A percentile compares a stretch with the other conserved stretches of the same genome.
phyloP scores from a whole-genome alignment of 2,329 filamentous ascomycete genomes.

The Calonectria pseudoreteaudii region DNA sequence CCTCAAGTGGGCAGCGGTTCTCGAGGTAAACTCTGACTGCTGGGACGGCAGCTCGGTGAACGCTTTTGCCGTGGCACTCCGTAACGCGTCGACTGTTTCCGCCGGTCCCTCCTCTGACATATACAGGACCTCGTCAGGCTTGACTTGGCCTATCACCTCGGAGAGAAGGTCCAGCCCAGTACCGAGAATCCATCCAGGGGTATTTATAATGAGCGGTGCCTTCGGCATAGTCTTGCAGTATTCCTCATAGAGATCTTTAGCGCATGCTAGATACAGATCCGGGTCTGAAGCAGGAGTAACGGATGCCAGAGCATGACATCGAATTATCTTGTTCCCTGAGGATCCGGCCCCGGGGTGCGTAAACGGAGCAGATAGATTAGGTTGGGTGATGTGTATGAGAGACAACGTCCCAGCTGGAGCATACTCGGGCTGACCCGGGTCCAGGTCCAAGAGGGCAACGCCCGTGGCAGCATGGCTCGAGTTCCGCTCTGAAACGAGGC shows the following conservation, averaged over 20 bases:
- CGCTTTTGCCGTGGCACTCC: constrained; percentile 54
- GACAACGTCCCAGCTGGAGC: constrained; percentile 77
- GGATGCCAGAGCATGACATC: constrained; percentile 75
- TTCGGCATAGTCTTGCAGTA: constrained; percentile 62
- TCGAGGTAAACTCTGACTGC: constrained; percentile 63
- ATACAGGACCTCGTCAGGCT: constrained; percentile 74
- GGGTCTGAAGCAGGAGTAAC: constrained; percentile 74
- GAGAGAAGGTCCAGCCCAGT: constrained; percentile 75
- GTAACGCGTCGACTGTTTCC: constrained; percentile 67
- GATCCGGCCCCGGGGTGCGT: constrained; percentile 63
- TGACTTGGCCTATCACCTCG: constrained; percentile 64
- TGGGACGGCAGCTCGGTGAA: constrained; percentile 71
- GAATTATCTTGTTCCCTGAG: constrained; percentile 56
- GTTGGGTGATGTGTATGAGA: constrained; percentile 69
- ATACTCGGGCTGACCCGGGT: constrained; percentile 83
- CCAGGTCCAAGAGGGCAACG: constrained; percentile 77
- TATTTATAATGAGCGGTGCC: constrained; percentile 77
- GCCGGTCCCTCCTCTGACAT: constrained; percentile 73
- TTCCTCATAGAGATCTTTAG: constrained; percentile 69
- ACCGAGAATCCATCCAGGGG: constrained; percentile 79
- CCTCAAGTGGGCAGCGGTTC: constrained; percentile 74
- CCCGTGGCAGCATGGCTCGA: constrained; percentile 30
- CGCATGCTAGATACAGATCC: constrained; percentile 74
- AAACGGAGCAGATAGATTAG: constrained; percentile 76
- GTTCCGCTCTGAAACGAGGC: constrained; percentile 64